Percentiles rank a stretch among this genome's conserved stretches.
These are phyloP conservation scores for Wickerhamomyces sp. DNA, from an alignment of 1,139 yeast genomes.

Conservation along the genomic window DNA sequence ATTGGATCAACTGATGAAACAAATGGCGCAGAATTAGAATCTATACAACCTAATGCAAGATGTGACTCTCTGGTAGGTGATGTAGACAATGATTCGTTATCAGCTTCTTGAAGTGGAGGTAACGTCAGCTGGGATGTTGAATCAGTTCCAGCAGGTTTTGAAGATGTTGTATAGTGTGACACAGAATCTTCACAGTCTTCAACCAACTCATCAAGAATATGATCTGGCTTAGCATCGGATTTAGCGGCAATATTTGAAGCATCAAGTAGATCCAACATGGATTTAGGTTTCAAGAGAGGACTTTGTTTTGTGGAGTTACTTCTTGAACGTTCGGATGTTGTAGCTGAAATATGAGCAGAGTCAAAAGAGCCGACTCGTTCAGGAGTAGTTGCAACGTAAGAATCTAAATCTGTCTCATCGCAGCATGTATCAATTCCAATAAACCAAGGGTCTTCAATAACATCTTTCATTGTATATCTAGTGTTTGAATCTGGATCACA, in stretches of 20 bases:
- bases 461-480: constrained; percentile 49
- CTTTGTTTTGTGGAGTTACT: constrained; percentile 7
- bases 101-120: constrained; percentile 21
- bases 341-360: constrained; percentile 5
- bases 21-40: no score
- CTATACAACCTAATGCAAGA: background rate
- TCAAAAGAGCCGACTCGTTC: constrained; percentile 9
- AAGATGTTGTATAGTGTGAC: background rate
- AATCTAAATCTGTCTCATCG: constrained; percentile 41
- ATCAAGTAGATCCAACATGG: constrained; percentile 19
- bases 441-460: constrained; percentile 67
- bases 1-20: background rate
- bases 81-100: constrained; percentile 13
- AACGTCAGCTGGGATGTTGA: constrained; percentile 4
- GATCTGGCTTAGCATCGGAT: background rate
- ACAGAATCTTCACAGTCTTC: background rate
- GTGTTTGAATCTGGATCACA: constrained; percentile 57
- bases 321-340: constrained; percentile 3
- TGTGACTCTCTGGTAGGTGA: constrained; percentile 8
- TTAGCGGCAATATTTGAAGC: background rate
- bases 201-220: background rate
- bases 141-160: constrained; percentile 1
- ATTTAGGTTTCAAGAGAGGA: constrained; percentile 15
- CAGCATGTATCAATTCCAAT: constrained; percentile 54
- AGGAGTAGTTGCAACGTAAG: background rate